These are phyloP conservation scores for Penicillium chermesinum DNA, from an alignment of 495 filamentous ascomycete genomes.

Conservation along the genomic window DNA sequence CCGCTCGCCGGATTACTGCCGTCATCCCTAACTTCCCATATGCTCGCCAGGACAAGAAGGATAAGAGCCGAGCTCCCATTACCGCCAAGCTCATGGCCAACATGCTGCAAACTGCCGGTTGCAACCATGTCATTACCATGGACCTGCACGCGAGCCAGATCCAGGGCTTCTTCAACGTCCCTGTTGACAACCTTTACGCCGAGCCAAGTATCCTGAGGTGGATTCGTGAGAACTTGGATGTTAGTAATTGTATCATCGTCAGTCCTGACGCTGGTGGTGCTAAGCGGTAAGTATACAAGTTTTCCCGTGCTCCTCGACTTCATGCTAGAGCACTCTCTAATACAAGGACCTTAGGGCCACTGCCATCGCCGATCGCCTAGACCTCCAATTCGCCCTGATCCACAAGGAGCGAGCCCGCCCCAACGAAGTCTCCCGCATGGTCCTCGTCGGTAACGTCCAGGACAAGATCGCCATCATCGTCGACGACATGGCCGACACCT, in stretches of 20 bases:
- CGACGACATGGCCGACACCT: conserved; percentile 85
- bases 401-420: conserved; percentile 96
- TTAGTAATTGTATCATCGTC: conserved; percentile 87
- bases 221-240: conserved; percentile 80
- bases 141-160: conserved; percentile 63
- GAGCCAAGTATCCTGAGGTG: conserved; percentile 88
- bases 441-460: conserved; percentile 62
- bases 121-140: conserved; percentile 85
- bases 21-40: conserved; percentile 97
- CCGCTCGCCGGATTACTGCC: conserved; percentile 86
- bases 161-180: conserved; percentile 95
- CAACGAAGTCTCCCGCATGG: conserved; percentile 96
- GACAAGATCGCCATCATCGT: conserved; percentile 70
- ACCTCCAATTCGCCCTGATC: conserved; percentile 94
- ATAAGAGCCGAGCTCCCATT: conserved; percentile 82
- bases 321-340: background rate
- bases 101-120: conserved; percentile 93
- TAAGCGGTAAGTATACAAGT: conserved; percentile 64
- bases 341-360: conserved; percentile 77
- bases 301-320: background rate
- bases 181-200: conserved; percentile 94
- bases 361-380: conserved; percentile 91
- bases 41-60: conserved; percentile 99
- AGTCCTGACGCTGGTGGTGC: conserved; percentile 95
- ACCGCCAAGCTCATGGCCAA: conserved; percentile 94